Base-by-base conservation (phyloP, 495 filamentous ascomycete species). In the Elasticomyces elasticus region DNA sequence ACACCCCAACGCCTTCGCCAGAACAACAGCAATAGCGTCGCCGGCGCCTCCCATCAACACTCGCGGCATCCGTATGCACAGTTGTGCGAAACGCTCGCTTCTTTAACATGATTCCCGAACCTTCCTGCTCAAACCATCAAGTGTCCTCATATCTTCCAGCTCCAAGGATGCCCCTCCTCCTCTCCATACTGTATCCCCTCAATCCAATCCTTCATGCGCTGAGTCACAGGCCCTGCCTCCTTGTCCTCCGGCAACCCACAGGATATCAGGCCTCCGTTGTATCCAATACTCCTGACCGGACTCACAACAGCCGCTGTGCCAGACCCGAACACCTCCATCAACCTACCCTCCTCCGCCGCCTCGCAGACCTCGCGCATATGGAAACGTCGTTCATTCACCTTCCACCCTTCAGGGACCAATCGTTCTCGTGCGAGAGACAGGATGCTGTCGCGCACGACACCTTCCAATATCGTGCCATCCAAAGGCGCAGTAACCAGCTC, bases 401-500 rank as follows among this genome's bases (percentile, higher is more conserved):
- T 76, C 92, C 91, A 97, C 35, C 92, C 92, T 69, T 94, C 76
- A n/a, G 84, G 84, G 10, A 61, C 78, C 5, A 98, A 75, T 65
- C 81, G 74, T 74, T 97, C 91, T 17, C 83, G 75, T 31, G 91
- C 92, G 13, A 98, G 82, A 1, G 73, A 70, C 10, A 98, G 75
- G 6, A 98, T 80, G 11, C 84, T 90, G 66, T 96, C 90, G 57
- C 92, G 76, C 15, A 88, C 95, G 13, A 98, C 88, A 61, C 92
- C 92, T 64, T 94, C 87, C 26, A 98, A 76, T 57, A 98, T 97
- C n/a, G 89, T 98, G 25, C 94, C 92, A 67, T 97, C 92, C 20
- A 98, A 74, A 49, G 92, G 91, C 45, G 91, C 86, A 17, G 92
- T 98, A 56, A 95, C 68, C 15, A 98, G 76, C 73, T 94, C 87